These are phyloP conservation scores for Lentinus brumalis DNA, from an alignment of 768 basidiomycete species.

Conservation along the genomic window DNA sequence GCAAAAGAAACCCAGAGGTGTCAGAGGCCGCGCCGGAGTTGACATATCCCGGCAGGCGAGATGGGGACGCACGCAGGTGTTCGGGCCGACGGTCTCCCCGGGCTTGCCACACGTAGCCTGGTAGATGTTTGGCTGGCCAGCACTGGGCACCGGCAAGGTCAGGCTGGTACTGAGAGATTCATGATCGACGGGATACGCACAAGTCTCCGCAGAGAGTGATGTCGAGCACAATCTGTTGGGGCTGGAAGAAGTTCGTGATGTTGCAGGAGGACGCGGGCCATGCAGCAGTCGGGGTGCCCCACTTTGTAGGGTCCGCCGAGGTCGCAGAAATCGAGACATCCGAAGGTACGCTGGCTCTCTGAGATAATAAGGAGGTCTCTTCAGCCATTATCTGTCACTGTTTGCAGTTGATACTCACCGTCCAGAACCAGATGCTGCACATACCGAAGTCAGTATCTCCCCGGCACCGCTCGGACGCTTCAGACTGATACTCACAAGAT, in stretches of 20 bases:
- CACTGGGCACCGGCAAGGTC: slow-evolving; percentile 37
- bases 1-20: not conserved
- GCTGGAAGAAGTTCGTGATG: slow-evolving; percentile 45
- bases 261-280: slow-evolving; percentile 42
- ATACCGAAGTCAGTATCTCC: not conserved
- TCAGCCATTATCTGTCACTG: not conserved
- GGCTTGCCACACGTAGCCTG: slow-evolving; percentile 40
- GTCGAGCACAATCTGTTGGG: slow-evolving; percentile 55
- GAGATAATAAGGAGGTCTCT: not conserved
- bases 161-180: not conserved
- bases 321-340: slow-evolving; percentile 36
- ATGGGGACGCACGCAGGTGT: slow-evolving; percentile 26
- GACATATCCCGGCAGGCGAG: not conserved
- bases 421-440: slow-evolving; percentile 53
- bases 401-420: slow-evolving; percentile 28
- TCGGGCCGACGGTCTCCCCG: slow-evolving; percentile 37
- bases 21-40: no score
- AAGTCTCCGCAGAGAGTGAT: slow-evolving; percentile 59
- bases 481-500: slow-evolving; percentile 38
- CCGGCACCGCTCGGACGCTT: not conserved
- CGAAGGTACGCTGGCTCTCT: slow-evolving; percentile 41
- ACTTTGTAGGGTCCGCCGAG: slow-evolving; percentile 40
- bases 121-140: slow-evolving; percentile 51
- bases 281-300: slow-evolving; percentile 48
- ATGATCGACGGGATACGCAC: slow-evolving; percentile 28